phyloP scores from a whole-genome alignment of 129 eudicot genomes.

The Scalesia atractyloides region DNA sequence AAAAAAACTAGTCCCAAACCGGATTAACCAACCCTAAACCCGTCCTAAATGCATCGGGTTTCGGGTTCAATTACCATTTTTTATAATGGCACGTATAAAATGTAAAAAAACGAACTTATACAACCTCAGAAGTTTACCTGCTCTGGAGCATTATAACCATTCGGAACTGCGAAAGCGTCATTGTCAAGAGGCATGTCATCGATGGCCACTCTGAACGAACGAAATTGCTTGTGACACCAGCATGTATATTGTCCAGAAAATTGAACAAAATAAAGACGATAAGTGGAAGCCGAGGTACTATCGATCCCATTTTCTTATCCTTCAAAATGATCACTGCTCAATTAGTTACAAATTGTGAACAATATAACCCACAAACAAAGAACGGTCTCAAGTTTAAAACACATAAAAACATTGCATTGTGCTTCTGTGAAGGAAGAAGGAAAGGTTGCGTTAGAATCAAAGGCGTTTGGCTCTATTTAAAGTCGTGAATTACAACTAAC shows the following conservation, averaged over 20 bases:
- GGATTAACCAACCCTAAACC: too few species aligned
- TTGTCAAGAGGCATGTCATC: conserved; percentile 83
- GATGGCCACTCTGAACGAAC: conserved; percentile 85
- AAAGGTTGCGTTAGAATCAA: too few species aligned
- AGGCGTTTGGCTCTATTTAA: too few species aligned
- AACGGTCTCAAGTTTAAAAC: neutral
- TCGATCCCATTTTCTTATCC: conserved; percentile 28
- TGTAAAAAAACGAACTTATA: neutral
- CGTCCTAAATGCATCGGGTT: too few species aligned
- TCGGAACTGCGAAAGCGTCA: conserved; percentile 72
- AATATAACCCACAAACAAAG: conserved; percentile 16
- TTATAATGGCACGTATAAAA: neutral
- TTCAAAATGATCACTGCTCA: conserved; percentile 2
- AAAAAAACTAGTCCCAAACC: too few species aligned
- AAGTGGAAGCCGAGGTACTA: conserved; percentile 31
- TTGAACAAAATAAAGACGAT: conserved; percentile 37
- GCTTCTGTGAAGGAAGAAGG: too few species aligned
- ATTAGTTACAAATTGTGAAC: conserved; percentile 14
- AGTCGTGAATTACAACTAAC: neutral
- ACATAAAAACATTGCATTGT: neutral
- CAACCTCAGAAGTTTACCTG: conserved; percentile 53
- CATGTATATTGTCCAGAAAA: conserved; percentile 2
- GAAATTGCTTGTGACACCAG: conserved; percentile 40
- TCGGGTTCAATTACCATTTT: too few species aligned
- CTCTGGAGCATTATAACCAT: conserved; percentile 87